Base-by-base conservation (phyloP, 768 basidiomycete genomes). In the Tylopilus balloui region DNA sequence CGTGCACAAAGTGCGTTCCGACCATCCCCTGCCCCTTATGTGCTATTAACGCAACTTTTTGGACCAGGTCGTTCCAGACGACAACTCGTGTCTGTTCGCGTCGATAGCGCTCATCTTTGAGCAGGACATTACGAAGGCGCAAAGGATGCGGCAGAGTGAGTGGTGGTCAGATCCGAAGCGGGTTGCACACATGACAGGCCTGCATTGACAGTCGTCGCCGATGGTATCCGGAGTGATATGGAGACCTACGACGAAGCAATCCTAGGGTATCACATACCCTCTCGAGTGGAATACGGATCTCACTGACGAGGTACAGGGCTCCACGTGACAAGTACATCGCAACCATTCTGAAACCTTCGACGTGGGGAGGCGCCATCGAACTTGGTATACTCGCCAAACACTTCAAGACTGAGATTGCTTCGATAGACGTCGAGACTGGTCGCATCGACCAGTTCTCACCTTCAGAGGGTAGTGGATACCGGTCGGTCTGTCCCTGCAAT, bases 301-400 rank as follows among this genome's bases (percentile, higher is more conserved):
- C 32, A 42, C 29, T 51, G 44, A 29, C 35, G 47, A 42, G 35
- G 13, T 34, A 6, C 29, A 91, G 72, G 59, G 84, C 61, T 47
- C 73, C 68, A 3, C 73, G 74, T n/a, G 78, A 80, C 25, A 74
- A 82, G 42, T 98, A 98, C 67, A 87, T 92, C 53, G 55, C 73
- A 6, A 88, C 87, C 4, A 98, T 98, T 54, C 73, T 83, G 41
- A 85, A 83, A 39, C 81, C 90, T 1, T 70, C 78, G 3, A 80
- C 87, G 1, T 98, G 95, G 95, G 95, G 95, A 42, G 95, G 95
- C 14, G 95, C 95, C 1, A 97, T 98, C 62, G 93, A 93, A 69
- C 81, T 98, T 3, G 73, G 83, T 7, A 81, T 97, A 54, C 83
- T 98, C 51, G 83, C 94, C 3, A 72, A 79, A 8, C 83, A 95